These are phyloP conservation scores for Bacterosira constricta DNA, from an alignment of 108 stramenopile genomes.

Conservation along the genomic window DNA sequence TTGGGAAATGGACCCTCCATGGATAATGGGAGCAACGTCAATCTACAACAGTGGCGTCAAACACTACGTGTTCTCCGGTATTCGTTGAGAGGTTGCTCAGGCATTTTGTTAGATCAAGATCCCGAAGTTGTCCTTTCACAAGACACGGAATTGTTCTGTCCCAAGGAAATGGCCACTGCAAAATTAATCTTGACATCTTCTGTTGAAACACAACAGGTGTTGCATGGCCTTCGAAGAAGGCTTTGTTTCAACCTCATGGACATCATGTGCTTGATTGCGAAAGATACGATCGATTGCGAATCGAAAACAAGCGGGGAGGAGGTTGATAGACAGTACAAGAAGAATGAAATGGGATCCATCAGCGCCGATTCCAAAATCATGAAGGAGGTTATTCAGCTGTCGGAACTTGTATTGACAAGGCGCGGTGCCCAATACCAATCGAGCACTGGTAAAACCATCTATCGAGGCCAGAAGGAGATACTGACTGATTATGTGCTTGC, in stretches of 20 bases:
- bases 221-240: conserved; percentile 53
- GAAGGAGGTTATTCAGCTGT: conserved; percentile 73
- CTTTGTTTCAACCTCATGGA: conserved; percentile 55
- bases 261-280: conserved; percentile 70
- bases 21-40: conserved; percentile 9
- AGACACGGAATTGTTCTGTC: conserved; percentile 43
- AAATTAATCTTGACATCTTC: conserved; percentile 49
- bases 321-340: conserved; percentile 18
- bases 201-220: conserved; percentile 36
- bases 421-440: conserved; percentile 72
- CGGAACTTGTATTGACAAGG: conserved; percentile 69
- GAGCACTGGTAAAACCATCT: conserved; percentile 68
- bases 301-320: conserved; percentile 27
- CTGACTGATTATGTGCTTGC: conserved; percentile 68
- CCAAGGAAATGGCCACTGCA: conserved; percentile 71
- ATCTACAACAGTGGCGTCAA: conserved; percentile 46
- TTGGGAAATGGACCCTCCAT: conserved; percentile 12
- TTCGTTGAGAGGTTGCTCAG: conserved; percentile 73
- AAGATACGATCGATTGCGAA: conserved; percentile 59
- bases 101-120: conserved; percentile 66
- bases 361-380: conserved; percentile 80
- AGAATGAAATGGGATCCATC: conserved; percentile 42
- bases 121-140: conserved; percentile 36
- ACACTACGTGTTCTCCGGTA: conserved; percentile 74
- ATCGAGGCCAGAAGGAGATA: conserved; percentile 84